These are phyloP conservation scores for Draba incana DNA, from an alignment of 345 rosid genomes.

Conservation along the genomic window DNA sequence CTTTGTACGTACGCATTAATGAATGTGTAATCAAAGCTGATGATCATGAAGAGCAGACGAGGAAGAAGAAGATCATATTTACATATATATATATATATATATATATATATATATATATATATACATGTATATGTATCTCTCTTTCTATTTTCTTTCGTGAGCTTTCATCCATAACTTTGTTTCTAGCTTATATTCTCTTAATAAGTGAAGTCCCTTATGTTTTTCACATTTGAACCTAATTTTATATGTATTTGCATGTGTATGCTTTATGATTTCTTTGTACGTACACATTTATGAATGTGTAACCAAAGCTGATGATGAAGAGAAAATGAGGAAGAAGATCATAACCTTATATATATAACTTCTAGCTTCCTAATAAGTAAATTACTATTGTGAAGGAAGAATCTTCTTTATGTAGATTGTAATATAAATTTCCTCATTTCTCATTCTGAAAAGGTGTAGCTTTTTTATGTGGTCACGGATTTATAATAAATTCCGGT, in stretches of 20 bases:
- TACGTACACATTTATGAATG: slow-evolving; percentile 28
- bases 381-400: background rate
- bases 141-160: slow-evolving; percentile 25
- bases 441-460: slow-evolving; percentile 37
- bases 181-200: slow-evolving; percentile 26
- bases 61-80: slow-evolving; percentile 40
- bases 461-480: slow-evolving; percentile 38
- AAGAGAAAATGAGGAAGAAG: slow-evolving; percentile 28
- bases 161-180: slow-evolving; percentile 23
- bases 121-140: slow-evolving; percentile 22
- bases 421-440: slow-evolving; percentile 34
- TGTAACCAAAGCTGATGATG: slow-evolving; percentile 35
- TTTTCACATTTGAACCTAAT: slow-evolving; percentile 32
- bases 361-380: too few species aligned
- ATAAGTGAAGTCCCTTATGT: slow-evolving; percentile 29
- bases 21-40: slow-evolving; percentile 33
- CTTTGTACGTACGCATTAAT: slow-evolving; percentile 24
- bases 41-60: slow-evolving; percentile 29
- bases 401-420: slow-evolving; percentile 30
- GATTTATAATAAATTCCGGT: background rate
- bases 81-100: slow-evolving; percentile 19
- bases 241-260: slow-evolving; percentile 26
- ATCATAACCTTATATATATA: slow-evolving; percentile 31
- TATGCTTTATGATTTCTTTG: slow-evolving; percentile 23
- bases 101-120: slow-evolving; percentile 24